phyloP scores from a whole-genome alignment of 2,329 filamentous ascomycete genomes.

The Ophiostoma himal-ulmi region DNA sequence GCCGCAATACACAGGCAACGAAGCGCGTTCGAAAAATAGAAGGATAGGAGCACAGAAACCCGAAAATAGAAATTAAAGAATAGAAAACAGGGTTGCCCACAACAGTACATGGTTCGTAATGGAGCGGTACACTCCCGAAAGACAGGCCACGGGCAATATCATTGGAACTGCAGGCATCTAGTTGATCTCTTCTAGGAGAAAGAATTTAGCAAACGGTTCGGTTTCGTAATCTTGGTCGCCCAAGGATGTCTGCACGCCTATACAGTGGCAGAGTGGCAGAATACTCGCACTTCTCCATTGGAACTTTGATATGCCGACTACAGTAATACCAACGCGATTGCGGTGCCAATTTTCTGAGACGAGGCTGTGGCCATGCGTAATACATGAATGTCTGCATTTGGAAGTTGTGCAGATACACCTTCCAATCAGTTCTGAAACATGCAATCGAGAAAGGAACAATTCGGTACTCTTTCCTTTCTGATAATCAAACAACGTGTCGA shows the following conservation, averaged over 20 bases:
- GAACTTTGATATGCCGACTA: neutral
- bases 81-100: neutral
- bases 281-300: too few relatives aligned
- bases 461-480: neutral
- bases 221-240: neutral
- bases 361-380: neutral
- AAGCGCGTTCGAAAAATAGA: neutral
- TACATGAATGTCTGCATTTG: neutral
- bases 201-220: neutral
- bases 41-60: neutral
- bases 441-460: neutral
- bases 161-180: neutral
- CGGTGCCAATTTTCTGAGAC: neutral
- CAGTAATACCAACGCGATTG: neutral
- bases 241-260: neutral
- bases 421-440: neutral
- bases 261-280: neutral
- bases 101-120: neutral
- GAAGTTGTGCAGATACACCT: neutral
- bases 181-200: neutral
- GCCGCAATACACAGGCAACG: neutral
- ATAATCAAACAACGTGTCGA: neutral
- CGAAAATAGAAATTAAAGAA: too few relatives aligned
- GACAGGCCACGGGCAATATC: neutral
- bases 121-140: neutral